These are phyloP conservation scores for Backusella liffmaniae DNA, from an alignment of 192 early-diverging fungal species.

Conservation along the genomic window DNA sequence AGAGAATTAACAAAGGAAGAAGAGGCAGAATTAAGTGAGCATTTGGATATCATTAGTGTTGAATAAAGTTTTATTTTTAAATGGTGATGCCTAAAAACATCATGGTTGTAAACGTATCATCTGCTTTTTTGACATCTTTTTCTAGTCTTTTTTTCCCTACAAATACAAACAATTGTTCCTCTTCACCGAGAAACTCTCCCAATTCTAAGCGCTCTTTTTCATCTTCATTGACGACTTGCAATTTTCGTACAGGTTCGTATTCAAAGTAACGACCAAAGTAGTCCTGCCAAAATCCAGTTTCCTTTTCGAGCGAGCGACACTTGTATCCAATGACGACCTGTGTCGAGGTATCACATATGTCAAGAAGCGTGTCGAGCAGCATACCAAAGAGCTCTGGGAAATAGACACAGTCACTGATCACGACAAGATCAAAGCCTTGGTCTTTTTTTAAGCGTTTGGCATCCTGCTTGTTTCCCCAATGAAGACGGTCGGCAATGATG, in stretches of 20 bases:
- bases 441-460: slow-evolving; percentile 15
- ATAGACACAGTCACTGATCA: slow-evolving; percentile 50
- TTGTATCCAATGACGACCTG: slow-evolving; percentile 51
- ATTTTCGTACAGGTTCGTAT: slow-evolving; percentile 43
- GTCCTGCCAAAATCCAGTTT: slow-evolving; percentile 50
- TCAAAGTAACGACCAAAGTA: slow-evolving; percentile 52
- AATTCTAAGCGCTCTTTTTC: slow-evolving; percentile 7
- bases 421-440: slow-evolving; percentile 39
- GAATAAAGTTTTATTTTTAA: neutral
- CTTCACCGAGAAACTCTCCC: slow-evolving; percentile 34
- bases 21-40: slow-evolving; percentile 13
- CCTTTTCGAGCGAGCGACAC: slow-evolving; percentile 45
- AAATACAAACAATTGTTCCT: slow-evolving; percentile 43
- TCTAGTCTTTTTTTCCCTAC: slow-evolving; percentile 37
- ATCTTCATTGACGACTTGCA: neutral
- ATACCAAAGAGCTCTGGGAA: slow-evolving; percentile 48
- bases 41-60: neutral
- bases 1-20: slow-evolving; percentile 12
- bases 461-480: slow-evolving; percentile 47
- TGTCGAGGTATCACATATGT: slow-evolving; percentile 37
- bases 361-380: slow-evolving; percentile 39
- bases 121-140: slow-evolving; percentile 33
- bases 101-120: slow-evolving; percentile 49
- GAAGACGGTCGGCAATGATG: slow-evolving; percentile 33
- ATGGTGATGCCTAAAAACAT: slow-evolving; percentile 24